Evolutionary conservation across 768 basidiomycete species (phyloP), one percentile per base, ranked within the genome.

Genomic region (Kwoniella dejecticola): DNA sequence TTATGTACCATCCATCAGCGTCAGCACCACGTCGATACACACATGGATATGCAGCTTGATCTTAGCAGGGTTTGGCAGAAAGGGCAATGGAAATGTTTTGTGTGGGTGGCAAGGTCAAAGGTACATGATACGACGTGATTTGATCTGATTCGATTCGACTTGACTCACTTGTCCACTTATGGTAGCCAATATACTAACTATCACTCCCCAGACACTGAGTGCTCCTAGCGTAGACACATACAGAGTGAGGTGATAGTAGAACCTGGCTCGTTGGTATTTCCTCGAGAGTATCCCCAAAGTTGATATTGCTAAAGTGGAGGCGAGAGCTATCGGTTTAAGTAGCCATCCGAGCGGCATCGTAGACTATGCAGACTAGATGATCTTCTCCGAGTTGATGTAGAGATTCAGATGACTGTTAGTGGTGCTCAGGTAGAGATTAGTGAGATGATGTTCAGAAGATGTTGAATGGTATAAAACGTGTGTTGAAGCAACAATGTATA

Each of bases 211-310:
- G 64, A 86, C 84, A 3, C 89, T 89, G 62, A 87, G 85, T 23
- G 86, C 81, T 12, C 85, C 84, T 56, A 95, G 79, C 1, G 88
- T 85, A 15, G 87, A 85, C 44, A 89, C 78, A 77, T 90, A 96
- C 42, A 89, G 66, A n/a, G 83, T 83, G 42, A 87, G 75, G 62
- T 88, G 86, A 68, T 88, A 83, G 79, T 89, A 90, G 77, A 72
- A 75, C 46, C 71, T 62, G 0, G 74, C 75, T 53, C 59, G 60
- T 31, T 64, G 61, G 41, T 72, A 75, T 36, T 63, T 63, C 45
- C 57, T 65, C 1, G 70, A 69, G 1, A 77, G 53, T 4, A 76
- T 17, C 31, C 74, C 74, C 2, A 78, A 57, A 19, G 76, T 64
- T 15, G 77, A 77, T 33, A 78, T 41, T 1, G 71, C 71, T 5